Percentiles rank a stretch among this genome's conserved stretches.
phyloP scores from a whole-genome alignment of 331 rosid species.

The Prunus yedoensis region DNA sequence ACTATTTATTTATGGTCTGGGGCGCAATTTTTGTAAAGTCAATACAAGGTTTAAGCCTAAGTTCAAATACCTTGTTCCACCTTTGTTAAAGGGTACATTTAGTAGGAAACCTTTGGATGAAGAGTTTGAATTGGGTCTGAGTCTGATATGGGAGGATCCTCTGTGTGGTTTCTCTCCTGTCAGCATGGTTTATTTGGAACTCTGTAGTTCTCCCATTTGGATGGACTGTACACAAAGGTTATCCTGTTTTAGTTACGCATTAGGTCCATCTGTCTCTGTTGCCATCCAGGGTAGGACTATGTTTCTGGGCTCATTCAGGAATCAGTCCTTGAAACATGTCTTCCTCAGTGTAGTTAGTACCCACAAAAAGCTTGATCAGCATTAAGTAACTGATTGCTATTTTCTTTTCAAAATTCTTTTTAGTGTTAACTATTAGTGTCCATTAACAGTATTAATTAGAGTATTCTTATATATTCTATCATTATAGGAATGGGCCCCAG shows the following conservation, averaged over 20 bases:
- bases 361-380: slow-evolving; percentile 5
- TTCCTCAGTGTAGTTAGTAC: neutral
- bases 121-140: neutral
- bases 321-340: neutral
- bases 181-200: neutral
- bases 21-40: too few species aligned
- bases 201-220: neutral
- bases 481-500: slow-evolving; percentile 79
- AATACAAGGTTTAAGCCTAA: too few species aligned
- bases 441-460: slow-evolving; percentile 40
- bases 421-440: slow-evolving; percentile 18
- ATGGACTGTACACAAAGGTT: neutral
- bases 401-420: slow-evolving; percentile 13
- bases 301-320: slow-evolving; percentile 2
- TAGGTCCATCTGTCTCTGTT: neutral
- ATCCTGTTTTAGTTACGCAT: neutral
- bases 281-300: neutral
- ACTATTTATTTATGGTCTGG: too few species aligned
- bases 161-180: neutral
- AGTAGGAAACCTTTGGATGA: neutral
- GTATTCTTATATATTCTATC: slow-evolving; percentile 59
- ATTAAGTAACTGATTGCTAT: slow-evolving; percentile 1
- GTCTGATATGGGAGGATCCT: slow-evolving; percentile 1
- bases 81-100: neutral
- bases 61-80: neutral